These are phyloP conservation scores for Erythrobasidium yunnanense DNA, from an alignment of 768 basidiomycete species.

Conservation along the genomic window DNA sequence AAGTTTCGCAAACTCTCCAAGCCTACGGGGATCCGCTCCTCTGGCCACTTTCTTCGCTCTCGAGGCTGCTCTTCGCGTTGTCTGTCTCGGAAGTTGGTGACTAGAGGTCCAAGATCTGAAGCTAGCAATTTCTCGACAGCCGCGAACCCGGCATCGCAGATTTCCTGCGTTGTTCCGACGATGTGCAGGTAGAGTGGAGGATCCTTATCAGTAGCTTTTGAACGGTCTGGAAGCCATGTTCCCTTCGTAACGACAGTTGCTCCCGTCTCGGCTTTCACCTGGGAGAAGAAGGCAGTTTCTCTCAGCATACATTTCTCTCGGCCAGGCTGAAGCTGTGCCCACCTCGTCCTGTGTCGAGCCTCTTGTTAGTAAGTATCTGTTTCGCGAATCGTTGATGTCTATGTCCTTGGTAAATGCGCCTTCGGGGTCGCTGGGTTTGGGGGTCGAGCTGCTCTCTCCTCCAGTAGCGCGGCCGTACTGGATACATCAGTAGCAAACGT, in stretches of 20 bases:
- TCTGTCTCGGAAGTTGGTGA: constrained; percentile 47
- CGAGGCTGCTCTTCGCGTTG: constrained; percentile 9
- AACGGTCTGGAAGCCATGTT: constrained; percentile 86
- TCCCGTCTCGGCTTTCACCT: constrained; percentile 88
- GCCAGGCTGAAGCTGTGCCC: constrained; percentile 35
- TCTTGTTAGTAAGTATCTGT: constrained; percentile 87
- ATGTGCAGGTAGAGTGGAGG: constrained; percentile 90
- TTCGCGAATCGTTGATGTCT: constrained; percentile 91
- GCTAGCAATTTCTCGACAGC: constrained; percentile 44
- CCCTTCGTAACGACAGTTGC: constrained; percentile 88
- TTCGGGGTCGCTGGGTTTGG: constrained; percentile 46
- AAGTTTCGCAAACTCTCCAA: constrained; percentile 89
- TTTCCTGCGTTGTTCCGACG: constrained; percentile 50
- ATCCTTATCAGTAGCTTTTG: constrained; percentile 81
- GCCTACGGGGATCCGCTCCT: constrained; percentile 82
- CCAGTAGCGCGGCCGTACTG: constrained; percentile 17
- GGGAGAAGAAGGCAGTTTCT: constrained; percentile 18
- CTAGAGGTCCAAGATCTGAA: constrained; percentile 44
- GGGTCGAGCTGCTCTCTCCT: background rate
- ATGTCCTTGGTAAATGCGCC: constrained; percentile 76
- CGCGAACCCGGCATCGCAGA: constrained; percentile 42
- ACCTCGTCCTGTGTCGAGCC: constrained; percentile 86
- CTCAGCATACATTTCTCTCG: background rate
- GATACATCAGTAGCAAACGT: too few species aligned
- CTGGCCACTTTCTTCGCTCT: constrained; percentile 84